Evolutionary conservation across 75 land plant species (phyloP), one percentile per base, ranked within the genome.

Genomic region (Cupressus sempervirens): DNA sequence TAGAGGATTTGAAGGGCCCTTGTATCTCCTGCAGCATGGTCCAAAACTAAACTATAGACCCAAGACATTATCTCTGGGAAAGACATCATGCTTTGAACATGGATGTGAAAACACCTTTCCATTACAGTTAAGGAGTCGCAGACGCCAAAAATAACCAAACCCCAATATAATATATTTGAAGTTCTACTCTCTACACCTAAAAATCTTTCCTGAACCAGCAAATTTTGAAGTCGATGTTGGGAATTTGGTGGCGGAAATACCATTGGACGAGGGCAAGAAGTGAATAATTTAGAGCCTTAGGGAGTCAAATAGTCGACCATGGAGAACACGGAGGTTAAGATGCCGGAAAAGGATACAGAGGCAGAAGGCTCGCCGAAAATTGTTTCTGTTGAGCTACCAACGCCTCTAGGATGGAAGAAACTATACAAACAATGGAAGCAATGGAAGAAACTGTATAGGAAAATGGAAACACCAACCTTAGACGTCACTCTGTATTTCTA

Each of bases 11-110:
- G 95, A 86, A 16, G 98, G 98, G 13, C 98, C 97, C 13, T 94
- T 72, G 91, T 92, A 84, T 96, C 98, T 12, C 98, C 98, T 7
- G 98, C 96, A n/a, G 97, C 88, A 88, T 95, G 98, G 86, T 96
- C 98, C 83, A 92, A 87, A n/a, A 92, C 97, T 74, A 96, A 54
- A 20, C 58, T 16, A 16, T 0, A 15, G 20, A 18, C 20, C 65
- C 23, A 58, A 58, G 20, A 23, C 65, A 6, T 3, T 4, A 20
- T 58, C 65, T 18, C 65, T 58, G n/a, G 65, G 0, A 48, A 48
- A 48, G 12, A 48, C 13, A 48, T 48, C 52, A 48, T 58, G 23
- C 65, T 26, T 20, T 58, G 65, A 38, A 38, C 5, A 76, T 38
- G 79, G 79, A 76, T 23, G 38, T 9, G 43, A 76, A 76, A 76